Percentiles rank a stretch among this genome's conserved stretches.
Evolutionary conservation across 2,329 filamentous ascomycete species (phyloP).

Genomic region (Allantophomopsis lycopodina): DNA sequence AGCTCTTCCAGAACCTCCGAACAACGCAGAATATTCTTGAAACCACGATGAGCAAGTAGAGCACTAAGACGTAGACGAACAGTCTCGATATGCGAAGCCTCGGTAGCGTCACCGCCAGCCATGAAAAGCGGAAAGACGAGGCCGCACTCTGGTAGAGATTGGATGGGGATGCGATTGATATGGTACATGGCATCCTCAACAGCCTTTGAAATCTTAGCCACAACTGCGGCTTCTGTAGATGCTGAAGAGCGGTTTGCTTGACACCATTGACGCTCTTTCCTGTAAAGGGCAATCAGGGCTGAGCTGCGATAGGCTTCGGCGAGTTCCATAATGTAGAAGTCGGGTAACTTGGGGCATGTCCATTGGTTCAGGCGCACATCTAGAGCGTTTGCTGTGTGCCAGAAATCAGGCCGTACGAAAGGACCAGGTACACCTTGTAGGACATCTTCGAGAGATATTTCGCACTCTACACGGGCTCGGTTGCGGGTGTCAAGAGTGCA

Average conservation of each 20-base stretch:
- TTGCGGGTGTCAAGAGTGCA: background rate
- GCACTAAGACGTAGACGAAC: slow-evolving; percentile 1
- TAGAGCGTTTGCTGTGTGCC: background rate
- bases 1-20: slow-evolving; percentile 4
- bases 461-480: background rate
- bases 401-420: background rate
- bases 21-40: slow-evolving; percentile 1
- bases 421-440: background rate
- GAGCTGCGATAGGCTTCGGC: slow-evolving; percentile 4
- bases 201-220: background rate
- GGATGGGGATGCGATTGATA: background rate
- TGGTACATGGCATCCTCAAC: background rate
- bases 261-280: slow-evolving; percentile 2
- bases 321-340: slow-evolving; percentile 1
- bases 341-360: slow-evolving; percentile 1
- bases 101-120: slow-evolving; percentile 4
- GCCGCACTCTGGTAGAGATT: slow-evolving; percentile 2
- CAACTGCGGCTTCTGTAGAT: background rate
- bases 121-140: slow-evolving; percentile 4
- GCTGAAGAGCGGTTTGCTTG: background rate
- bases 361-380: slow-evolving; percentile 2
- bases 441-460: background rate
- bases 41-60: slow-evolving; percentile 1
- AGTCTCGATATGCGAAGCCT: slow-evolving; percentile 1
- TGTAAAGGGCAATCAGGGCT: slow-evolving; percentile 4